Evolutionary conservation across 176 grass and related monocot genomes (phyloP).

Genomic region (Aegilops umbellulata): DNA sequence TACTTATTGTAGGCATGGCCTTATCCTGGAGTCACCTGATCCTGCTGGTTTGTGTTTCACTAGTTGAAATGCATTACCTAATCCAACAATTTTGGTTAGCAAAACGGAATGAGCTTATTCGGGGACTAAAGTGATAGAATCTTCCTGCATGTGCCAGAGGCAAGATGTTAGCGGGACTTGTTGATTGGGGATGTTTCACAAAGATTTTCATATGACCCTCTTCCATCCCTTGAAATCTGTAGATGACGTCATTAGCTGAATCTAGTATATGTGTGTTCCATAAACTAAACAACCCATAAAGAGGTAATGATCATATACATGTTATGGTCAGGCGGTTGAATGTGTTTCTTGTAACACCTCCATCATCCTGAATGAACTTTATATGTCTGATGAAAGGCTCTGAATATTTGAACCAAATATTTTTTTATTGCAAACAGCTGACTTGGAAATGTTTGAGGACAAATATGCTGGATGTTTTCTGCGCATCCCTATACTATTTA

Average conservation of each 20-base stretch:
- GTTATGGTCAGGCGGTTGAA: background rate
- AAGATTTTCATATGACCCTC: background rate
- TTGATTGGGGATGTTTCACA: background rate
- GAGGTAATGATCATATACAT: background rate
- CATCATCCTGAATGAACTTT: background rate
- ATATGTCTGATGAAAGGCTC: background rate
- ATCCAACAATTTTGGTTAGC: background rate
- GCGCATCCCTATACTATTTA: background rate
- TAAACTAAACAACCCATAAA: background rate
- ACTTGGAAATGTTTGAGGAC: conserved; percentile 7
- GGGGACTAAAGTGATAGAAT: background rate
- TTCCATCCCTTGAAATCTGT: background rate
- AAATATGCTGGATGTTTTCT: background rate
- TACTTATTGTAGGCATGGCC: background rate
- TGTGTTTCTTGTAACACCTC: background rate
- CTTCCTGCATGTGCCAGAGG: background rate
- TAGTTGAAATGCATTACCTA: background rate
- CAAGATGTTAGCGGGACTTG: background rate
- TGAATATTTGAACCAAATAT: background rate
- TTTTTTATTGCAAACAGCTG: background rate
- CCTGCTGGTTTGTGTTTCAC: background rate
- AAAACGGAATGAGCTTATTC: background rate
- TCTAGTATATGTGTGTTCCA: background rate
- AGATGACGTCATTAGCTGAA: conserved; percentile 1
- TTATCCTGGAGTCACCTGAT: background rate